phyloP scores from a whole-genome alignment of 192 early-diverging fungal genomes.

The Backusella tarrabulga region DNA sequence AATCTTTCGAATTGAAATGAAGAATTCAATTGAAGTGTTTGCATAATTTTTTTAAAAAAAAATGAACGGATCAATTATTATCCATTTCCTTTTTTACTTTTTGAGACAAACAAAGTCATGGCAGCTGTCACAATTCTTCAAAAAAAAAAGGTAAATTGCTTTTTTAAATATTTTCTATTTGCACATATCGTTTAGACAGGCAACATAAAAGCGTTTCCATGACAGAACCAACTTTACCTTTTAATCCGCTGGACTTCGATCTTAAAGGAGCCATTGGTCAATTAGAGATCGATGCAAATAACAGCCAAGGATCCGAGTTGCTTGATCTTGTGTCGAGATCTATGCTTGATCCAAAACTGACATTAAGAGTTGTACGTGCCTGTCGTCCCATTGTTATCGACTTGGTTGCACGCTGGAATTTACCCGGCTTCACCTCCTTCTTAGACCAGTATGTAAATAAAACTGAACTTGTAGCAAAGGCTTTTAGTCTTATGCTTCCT shows the following conservation, averaged over 20 bases:
- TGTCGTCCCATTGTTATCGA: conserved; percentile 82
- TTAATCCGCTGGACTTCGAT: neutral
- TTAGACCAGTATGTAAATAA: conserved; percentile 32
- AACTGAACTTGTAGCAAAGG: conserved; percentile 45
- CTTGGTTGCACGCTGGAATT: conserved; percentile 74
- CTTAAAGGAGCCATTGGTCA: neutral
- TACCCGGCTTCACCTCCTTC: conserved; percentile 30
- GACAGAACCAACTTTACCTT: neutral
- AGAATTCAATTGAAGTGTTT: no score
- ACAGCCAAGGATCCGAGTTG: conserved; percentile 14
- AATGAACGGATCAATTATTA: neutral
- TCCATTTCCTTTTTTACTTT: neutral
- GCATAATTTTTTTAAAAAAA: neutral
- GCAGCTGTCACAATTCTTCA: neutral
- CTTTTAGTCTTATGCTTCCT: conserved; percentile 59
- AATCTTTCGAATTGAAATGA: no score
- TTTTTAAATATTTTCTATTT: neutral
- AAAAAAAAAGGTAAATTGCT: neutral
- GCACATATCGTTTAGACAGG: neutral
- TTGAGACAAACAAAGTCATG: neutral
- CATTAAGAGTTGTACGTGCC: conserved; percentile 40
- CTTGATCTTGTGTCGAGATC: conserved; percentile 22
- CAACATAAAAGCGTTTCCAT: neutral
- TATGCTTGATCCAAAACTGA: conserved; percentile 25
- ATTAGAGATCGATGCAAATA: conserved; percentile 8